Conservation (phyloP, 441 rosid genomes). For the Populus hybrid region DNA sequence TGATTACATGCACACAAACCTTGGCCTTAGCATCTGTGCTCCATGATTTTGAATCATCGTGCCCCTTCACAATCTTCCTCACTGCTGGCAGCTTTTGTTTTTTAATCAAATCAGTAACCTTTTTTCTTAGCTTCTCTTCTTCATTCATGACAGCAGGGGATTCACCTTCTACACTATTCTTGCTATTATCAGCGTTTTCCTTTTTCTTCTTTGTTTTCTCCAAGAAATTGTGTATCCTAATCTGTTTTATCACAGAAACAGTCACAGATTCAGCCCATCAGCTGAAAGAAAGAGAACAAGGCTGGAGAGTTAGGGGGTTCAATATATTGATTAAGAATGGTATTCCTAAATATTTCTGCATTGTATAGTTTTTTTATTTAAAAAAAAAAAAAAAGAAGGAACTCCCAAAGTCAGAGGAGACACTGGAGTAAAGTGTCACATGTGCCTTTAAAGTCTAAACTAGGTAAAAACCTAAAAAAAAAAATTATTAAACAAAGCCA, state of each 20-base stretch:
- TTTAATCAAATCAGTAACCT: conserved; percentile 64
- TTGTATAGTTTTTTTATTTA: neutral
- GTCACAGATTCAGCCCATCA: neutral
- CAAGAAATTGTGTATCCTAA: conserved; percentile 64
- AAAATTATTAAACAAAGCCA: neutral
- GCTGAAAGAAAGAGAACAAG: conserved; percentile 6
- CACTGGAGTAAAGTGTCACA: neutral
- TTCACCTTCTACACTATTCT: conserved; percentile 38
- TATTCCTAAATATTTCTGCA: neutral
- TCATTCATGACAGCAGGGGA: conserved; percentile 37
- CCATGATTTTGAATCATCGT: conserved; percentile 80
- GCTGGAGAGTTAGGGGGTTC: neutral
- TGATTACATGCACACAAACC: conserved; percentile 43
- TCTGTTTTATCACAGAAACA: conserved; percentile 39
- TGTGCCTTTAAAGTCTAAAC: neutral
- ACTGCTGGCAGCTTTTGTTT: conserved; percentile 74
- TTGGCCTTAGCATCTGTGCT: conserved; percentile 66
- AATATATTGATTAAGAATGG: neutral
- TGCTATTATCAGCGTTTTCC: conserved; percentile 31
- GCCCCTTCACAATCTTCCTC: conserved; percentile 62
- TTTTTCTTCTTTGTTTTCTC: conserved; percentile 69
- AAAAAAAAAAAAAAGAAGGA: neutral
- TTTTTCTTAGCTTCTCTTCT: conserved; percentile 61
- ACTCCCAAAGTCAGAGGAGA: neutral
- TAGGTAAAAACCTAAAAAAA: neutral